These are phyloP conservation scores for Didymella glomerata DNA, from an alignment of 2,329 filamentous ascomycete genomes.

Conservation along the genomic window DNA sequence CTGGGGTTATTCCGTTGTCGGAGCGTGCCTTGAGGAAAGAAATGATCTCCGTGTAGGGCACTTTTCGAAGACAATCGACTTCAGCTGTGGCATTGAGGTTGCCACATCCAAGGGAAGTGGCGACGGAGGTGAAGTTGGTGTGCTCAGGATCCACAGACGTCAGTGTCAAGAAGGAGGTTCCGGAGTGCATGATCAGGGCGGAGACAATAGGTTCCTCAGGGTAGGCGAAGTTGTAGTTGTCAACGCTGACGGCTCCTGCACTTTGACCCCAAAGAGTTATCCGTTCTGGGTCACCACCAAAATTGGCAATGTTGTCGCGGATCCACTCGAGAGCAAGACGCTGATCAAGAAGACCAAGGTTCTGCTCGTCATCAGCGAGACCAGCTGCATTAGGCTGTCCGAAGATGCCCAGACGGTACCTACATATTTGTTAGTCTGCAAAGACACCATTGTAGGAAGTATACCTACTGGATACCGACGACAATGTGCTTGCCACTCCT, in stretches of 20 bases:
- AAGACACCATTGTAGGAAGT: neutral
- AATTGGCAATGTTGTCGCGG: constrained; percentile 51
- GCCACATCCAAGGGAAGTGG: constrained; percentile 47
- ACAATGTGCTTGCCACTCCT: constrained; percentile 50
- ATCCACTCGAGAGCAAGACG: constrained; percentile 52
- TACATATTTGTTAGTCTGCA: constrained; percentile 4
- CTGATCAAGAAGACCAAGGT: constrained; percentile 54
- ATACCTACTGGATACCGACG: constrained; percentile 42
- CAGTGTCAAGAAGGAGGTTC: constrained; percentile 28
- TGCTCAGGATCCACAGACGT: constrained; percentile 32
- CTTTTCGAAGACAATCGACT: constrained; percentile 50
- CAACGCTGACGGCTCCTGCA: constrained; percentile 52
- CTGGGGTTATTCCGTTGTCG: constrained; percentile 37
- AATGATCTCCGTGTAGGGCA: constrained; percentile 41
- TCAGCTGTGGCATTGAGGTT: constrained; percentile 33
- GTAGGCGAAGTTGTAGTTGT: constrained; percentile 61
- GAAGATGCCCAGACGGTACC: constrained; percentile 52
- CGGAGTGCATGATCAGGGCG: constrained; percentile 39
- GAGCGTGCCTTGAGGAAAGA: constrained; percentile 44
- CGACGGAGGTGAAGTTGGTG: constrained; percentile 52
- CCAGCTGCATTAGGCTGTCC: constrained; percentile 52
- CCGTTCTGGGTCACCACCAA: constrained; percentile 46
- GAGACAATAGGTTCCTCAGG: constrained; percentile 57
- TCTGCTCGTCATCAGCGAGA: constrained; percentile 41
- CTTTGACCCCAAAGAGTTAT: constrained; percentile 54